These are phyloP conservation scores for Phaeodactylum tricornutum DNA, from an alignment of 108 stramenopile genomes.

Conservation along the genomic window DNA sequence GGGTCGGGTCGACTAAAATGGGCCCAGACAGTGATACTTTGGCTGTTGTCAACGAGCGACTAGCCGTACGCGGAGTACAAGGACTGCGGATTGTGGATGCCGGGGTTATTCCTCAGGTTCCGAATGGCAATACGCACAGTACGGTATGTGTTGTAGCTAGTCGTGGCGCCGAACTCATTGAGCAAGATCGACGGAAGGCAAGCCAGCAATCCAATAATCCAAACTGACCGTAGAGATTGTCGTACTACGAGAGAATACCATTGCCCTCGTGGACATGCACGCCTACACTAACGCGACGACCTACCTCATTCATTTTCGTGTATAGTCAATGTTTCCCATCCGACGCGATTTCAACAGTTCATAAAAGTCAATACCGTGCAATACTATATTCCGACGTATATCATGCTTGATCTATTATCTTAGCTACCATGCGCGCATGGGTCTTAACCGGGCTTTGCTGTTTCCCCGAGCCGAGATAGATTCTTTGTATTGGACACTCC, in stretches of 20 bases:
- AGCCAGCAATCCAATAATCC: neutral
- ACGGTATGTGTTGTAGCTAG: slow-evolving; percentile 15
- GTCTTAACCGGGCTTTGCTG: slow-evolving; percentile 62
- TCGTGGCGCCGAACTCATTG: slow-evolving; percentile 13
- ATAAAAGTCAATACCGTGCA: too few species aligned
- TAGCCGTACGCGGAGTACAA: slow-evolving; percentile 17
- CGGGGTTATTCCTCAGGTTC: slow-evolving; percentile 12
- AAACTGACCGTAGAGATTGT: too few species aligned
- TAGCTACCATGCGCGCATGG: slow-evolving; percentile 60
- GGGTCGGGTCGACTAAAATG: slow-evolving; percentile 16
- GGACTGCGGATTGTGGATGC: slow-evolving; percentile 31
- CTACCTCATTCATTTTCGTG: too few species aligned
- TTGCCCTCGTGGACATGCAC: too few species aligned
- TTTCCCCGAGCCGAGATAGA: slow-evolving; percentile 47
- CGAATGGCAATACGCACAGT: slow-evolving; percentile 22
- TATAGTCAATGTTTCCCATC: too few species aligned
- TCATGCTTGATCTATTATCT: neutral
- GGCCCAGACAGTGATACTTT: slow-evolving; percentile 14
- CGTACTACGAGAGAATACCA: too few species aligned
- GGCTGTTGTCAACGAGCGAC: slow-evolving; percentile 21
- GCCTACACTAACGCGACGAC: too few species aligned
- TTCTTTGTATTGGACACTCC: slow-evolving; percentile 53
- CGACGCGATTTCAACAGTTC: too few species aligned
- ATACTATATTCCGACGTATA: neutral
- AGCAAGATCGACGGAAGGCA: slow-evolving; percentile 1